Evolutionary conservation across 2,329 filamentous ascomycete genomes (phyloP).

Genomic region (Cladosporium halotolerans): DNA sequence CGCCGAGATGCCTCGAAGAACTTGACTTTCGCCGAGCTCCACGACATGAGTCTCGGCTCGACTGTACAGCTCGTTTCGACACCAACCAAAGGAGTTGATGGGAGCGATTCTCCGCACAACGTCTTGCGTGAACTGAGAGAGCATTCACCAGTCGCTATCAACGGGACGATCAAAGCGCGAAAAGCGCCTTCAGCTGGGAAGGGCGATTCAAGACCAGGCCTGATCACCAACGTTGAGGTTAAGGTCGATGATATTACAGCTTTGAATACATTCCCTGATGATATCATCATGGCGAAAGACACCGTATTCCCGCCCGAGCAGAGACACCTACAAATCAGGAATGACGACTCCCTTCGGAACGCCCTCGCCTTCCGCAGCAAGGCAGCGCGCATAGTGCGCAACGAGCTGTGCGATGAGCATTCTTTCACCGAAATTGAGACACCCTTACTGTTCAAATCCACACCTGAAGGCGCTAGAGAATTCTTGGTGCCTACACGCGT

Average conservation of each 20-base stretch:
- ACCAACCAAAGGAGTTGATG: constrained; percentile 21
- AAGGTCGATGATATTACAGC: constrained; percentile 56
- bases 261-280: constrained; percentile 66
- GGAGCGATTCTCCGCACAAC: constrained; percentile 22
- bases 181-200: constrained; percentile 29
- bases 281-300: constrained; percentile 69
- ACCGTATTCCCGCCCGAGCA: constrained; percentile 68
- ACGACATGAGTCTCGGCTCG: constrained; percentile 37
- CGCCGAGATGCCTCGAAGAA: constrained; percentile 61
- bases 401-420: constrained; percentile 47
- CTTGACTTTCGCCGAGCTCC: constrained; percentile 62
- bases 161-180: constrained; percentile 43
- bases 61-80: constrained; percentile 31
- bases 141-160: constrained; percentile 50
- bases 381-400: constrained; percentile 49
- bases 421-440: constrained; percentile 81
- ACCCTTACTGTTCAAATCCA: constrained; percentile 92
- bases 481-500: constrained; percentile 85
- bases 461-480: constrained; percentile 88
- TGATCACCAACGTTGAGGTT: constrained; percentile 49
- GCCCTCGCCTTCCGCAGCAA: constrained; percentile 65
- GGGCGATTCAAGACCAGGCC: not conserved
- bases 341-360: constrained; percentile 58
- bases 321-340: constrained; percentile 80
- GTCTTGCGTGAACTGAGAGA: constrained; percentile 20